phyloP scores from a whole-genome alignment of 176 grass and related monocot genomes.

The Paspalum vaginatum region DNA sequence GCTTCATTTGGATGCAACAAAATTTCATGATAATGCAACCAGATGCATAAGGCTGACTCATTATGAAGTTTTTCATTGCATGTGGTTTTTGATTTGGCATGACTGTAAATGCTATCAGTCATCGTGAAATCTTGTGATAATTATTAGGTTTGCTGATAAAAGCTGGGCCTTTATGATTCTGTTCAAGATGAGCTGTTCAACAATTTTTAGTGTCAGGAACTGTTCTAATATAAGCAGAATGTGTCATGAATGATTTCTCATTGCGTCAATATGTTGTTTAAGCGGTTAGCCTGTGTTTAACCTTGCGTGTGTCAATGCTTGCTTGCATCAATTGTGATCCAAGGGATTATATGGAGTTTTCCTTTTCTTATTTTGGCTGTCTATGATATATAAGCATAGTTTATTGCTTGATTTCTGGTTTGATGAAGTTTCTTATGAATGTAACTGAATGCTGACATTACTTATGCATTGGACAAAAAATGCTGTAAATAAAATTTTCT shows the following conservation, averaged over 20 bases:
- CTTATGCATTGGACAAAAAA: neutral
- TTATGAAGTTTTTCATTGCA: neutral
- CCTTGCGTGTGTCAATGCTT: neutral
- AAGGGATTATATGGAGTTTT: neutral
- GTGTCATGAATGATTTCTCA: neutral
- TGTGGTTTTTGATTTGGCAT: neutral
- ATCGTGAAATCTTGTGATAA: neutral
- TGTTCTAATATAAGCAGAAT: neutral
- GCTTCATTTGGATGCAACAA: neutral
- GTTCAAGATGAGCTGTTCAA: too few relatives aligned
- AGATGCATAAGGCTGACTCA: neutral
- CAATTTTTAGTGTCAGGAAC: neutral
- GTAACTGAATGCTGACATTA: neutral
- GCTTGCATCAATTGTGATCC: neutral
- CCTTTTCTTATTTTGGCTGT: neutral
- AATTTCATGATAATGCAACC: neutral
- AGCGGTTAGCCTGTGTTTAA: neutral
- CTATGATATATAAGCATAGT: neutral
- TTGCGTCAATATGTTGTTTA: neutral
- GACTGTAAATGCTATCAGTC: neutral
- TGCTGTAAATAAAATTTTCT: neutral
- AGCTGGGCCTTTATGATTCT: neutral
- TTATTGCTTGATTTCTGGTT: neutral
- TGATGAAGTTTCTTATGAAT: neutral
- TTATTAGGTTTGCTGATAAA: neutral